Evolutionary conservation across 768 basidiomycete species (phyloP).

Genomic region (Boletus fagicola): DNA sequence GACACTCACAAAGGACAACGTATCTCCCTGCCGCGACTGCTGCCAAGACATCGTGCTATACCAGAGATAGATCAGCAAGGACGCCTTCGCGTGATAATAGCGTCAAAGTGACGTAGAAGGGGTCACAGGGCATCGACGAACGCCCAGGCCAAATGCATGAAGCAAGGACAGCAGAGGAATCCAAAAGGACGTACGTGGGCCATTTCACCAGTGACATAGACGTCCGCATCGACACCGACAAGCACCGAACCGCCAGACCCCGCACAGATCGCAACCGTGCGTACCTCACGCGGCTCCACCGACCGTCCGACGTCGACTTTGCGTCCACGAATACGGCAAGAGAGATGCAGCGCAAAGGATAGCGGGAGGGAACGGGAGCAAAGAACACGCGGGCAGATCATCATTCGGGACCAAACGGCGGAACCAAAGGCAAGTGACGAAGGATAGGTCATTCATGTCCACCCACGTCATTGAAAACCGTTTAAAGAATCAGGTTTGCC

Average conservation of each 20-base stretch:
- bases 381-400: constrained; percentile 17
- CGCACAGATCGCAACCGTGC: constrained; percentile 84
- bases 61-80: constrained; percentile 2
- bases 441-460: neutral
- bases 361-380: constrained; percentile 20
- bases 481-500: constrained; percentile 13
- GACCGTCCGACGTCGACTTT: constrained; percentile 70
- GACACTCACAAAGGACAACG: constrained; percentile 76
- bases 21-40: constrained; percentile 72
- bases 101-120: constrained; percentile 14
- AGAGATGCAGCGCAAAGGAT: neutral
- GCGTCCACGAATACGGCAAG: constrained; percentile 6
- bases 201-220: constrained; percentile 94
- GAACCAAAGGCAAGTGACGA: neutral
- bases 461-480: constrained; percentile 12
- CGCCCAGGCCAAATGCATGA: neutral
- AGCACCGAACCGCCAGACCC: constrained; percentile 85
- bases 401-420: constrained; percentile 13
- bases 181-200: constrained; percentile 57
- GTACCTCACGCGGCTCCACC: constrained; percentile 35
- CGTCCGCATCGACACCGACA: constrained; percentile 68
- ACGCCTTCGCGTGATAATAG: neutral
- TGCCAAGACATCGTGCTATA: constrained; percentile 84
- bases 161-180: constrained; percentile 11
- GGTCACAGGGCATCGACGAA: constrained; percentile 1